Base-by-base conservation (phyloP, 306 rosid species). In the Luffa acutangula region DNA sequence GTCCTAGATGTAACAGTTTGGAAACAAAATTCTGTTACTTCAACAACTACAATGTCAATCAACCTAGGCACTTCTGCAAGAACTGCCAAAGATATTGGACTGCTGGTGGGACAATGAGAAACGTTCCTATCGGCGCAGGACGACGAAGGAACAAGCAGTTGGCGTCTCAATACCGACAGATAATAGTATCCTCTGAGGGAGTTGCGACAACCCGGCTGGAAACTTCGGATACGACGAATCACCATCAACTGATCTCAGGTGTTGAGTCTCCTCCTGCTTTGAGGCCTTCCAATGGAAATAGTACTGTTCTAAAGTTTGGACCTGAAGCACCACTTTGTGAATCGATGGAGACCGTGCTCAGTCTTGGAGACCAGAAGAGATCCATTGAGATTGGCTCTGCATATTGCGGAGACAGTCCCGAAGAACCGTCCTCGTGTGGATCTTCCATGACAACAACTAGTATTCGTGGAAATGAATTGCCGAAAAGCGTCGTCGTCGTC, bases 11-110 rank as follows among this genome's bases (percentile, higher is more conserved):
- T 83, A 88, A 85, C 60, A 92, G 94, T 78, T 64, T 82, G 67
- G 92, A 91, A 43, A 90, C 97, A 25, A 90, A 92, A 80, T 92
- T 92, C 39, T 92, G 97, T 83, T 92, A 92, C 71, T 92, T 92
- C 85, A 92, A 92, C 25, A 92, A 92, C 85, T 90, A 92, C 81
- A 92, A 90, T 59, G 97, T 90, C 60, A 92, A 90, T 60, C 97
- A 92, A 77, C 97, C 97, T 21, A 81, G 97, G n/a, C 92, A 92
- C 69, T 92, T 90, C 87, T 92, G 97, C 80, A 92, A 87, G 84
- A 90, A 87, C 76, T 92, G 94, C 80, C 97, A 92, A 59, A 86
- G 97, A 84, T 90, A 90, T 66, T 92, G 97, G 97, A 91, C 97
- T 11, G 97, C 97, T 13, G 97, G 97, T 42, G 97, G 97, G 57